Percentiles rank a stretch among this genome's conserved stretches.
phyloP scores from a whole-genome alignment of 2,329 filamentous ascomycete species.

The Xylaria sp. region DNA sequence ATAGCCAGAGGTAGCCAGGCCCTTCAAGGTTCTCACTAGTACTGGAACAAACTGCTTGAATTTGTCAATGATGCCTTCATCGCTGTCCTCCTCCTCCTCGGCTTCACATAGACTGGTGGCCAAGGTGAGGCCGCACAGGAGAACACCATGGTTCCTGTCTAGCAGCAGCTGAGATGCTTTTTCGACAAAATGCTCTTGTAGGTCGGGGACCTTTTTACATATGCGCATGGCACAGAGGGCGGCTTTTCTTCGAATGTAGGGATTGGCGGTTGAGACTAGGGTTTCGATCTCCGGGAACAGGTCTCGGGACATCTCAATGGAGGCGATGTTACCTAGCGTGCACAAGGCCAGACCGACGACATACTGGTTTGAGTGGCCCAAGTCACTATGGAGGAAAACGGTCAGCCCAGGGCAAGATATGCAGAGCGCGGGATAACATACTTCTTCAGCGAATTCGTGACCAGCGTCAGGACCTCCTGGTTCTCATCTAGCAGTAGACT shows the following conservation, averaged over 20 bases:
- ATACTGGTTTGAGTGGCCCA: slow-evolving; percentile 97
- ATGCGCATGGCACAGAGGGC: slow-evolving; percentile 99
- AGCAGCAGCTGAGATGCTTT: slow-evolving; percentile 87
- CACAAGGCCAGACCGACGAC: slow-evolving; percentile 95
- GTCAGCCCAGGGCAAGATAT: slow-evolving; percentile 38
- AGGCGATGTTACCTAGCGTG: slow-evolving; percentile 96
- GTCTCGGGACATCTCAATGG: slow-evolving; percentile 97
- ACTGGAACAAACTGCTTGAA: slow-evolving; percentile 85
- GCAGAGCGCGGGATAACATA: slow-evolving; percentile 46
- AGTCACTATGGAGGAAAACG: slow-evolving; percentile 63
- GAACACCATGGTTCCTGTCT: slow-evolving; percentile 93
- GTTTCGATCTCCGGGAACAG: slow-evolving; percentile 95
- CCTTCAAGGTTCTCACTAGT: slow-evolving; percentile 88
- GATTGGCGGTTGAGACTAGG: slow-evolving; percentile 88
- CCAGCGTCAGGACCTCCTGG: slow-evolving; percentile 93
- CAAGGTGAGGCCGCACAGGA: slow-evolving; percentile 88
- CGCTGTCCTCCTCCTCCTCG: slow-evolving; percentile 89
- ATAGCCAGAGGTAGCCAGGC: slow-evolving; percentile 91
- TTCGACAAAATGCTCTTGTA: slow-evolving; percentile 96
- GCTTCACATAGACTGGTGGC: slow-evolving; percentile 93
- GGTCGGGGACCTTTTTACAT: slow-evolving; percentile 94
- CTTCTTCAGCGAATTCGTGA: slow-evolving; percentile 98
- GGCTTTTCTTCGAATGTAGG: slow-evolving; percentile 97
- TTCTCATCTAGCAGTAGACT: slow-evolving; percentile 97
- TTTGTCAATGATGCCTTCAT: slow-evolving; percentile 85